phyloP scores from a whole-genome alignment of 352 stramenopile genomes.

The Globisporangium mamillatum region DNA sequence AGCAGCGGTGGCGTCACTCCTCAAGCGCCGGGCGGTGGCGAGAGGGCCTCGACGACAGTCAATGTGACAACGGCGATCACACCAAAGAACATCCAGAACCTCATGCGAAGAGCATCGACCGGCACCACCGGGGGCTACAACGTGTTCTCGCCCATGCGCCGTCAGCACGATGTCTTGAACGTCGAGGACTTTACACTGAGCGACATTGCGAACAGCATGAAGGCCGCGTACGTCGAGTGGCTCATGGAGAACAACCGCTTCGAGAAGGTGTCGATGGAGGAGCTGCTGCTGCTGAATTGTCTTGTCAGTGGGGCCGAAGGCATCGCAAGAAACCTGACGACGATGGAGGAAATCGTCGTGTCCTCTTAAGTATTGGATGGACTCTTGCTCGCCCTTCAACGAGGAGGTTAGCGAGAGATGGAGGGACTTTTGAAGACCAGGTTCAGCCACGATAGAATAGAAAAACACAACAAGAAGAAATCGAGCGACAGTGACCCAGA shows the following conservation, averaged over 20 bases:
- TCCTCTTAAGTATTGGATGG: constrained; percentile 36
- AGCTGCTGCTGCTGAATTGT: constrained; percentile 78
- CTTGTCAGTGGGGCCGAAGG: constrained; percentile 78
- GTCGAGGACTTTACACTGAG: constrained; percentile 74
- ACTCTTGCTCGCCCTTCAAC: background rate
- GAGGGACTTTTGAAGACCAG: background rate
- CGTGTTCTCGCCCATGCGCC: constrained; percentile 57
- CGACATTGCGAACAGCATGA: constrained; percentile 71
- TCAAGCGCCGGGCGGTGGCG: background rate
- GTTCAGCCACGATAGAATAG: background rate
- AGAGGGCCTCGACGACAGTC: background rate
- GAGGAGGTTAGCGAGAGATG: background rate
- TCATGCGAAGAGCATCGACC: constrained; percentile 27
- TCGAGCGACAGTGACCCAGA: background rate
- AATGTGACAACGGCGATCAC: constrained; percentile 16
- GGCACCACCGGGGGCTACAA: constrained; percentile 7
- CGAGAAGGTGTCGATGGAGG: constrained; percentile 78
- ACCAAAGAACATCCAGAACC: constrained; percentile 31
- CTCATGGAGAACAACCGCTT: constrained; percentile 73
- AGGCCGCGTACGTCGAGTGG: constrained; percentile 75
- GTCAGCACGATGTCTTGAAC: constrained; percentile 79
- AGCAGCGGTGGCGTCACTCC: constrained; percentile 21
- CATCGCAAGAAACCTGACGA: constrained; percentile 67
- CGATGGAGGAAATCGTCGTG: constrained; percentile 75
- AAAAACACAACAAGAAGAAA: background rate